A percentile compares a stretch with the other conserved stretches of the same genome.
Evolutionary conservation across 1,139 yeast species (phyloP).

Genomic region (Lodderomyces orthopsilosis): DNA sequence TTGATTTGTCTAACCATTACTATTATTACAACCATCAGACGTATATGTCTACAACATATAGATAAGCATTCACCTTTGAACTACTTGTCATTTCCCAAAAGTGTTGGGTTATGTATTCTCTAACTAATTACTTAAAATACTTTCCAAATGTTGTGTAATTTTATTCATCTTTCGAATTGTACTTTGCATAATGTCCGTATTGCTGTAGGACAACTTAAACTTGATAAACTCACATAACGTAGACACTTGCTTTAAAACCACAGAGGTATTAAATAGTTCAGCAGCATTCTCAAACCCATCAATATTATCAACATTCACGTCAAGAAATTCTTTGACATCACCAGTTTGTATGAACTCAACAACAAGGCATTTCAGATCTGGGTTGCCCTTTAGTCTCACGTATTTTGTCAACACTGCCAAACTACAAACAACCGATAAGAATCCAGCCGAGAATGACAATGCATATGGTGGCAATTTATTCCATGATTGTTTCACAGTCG

Average conservation of each 20-base stretch:
- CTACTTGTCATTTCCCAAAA: too few species aligned
- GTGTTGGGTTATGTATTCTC: too few species aligned
- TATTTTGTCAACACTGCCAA: slow-evolving; percentile 24
- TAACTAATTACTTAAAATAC: slow-evolving; percentile 14
- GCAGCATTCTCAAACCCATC: slow-evolving; percentile 7
- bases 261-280: slow-evolving; percentile 13
- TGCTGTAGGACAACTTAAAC: slow-evolving; percentile 17
- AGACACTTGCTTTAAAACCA: slow-evolving; percentile 17
- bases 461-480: slow-evolving; percentile 34
- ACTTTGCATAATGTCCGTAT: slow-evolving; percentile 15
- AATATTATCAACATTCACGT: slow-evolving; percentile 10
- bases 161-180: slow-evolving; percentile 20
- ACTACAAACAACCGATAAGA: slow-evolving; percentile 28
- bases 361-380: slow-evolving; percentile 6
- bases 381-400: slow-evolving; percentile 16
- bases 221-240: slow-evolving; percentile 20
- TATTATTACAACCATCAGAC: too few species aligned
- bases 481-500: slow-evolving; percentile 36
- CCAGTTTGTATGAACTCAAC: slow-evolving; percentile 11
- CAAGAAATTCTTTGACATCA: slow-evolving; percentile 6
- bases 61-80: slow-evolving; percentile 2
- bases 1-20: too few species aligned
- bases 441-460: slow-evolving; percentile 23
- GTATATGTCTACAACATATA: too few species aligned
- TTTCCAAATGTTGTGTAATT: slow-evolving; percentile 20